A percentile compares a stretch with the other conserved stretches of the same genome.
phyloP scores from a whole-genome alignment of 2,329 filamentous ascomycete species.

The Xylaria digitata region DNA sequence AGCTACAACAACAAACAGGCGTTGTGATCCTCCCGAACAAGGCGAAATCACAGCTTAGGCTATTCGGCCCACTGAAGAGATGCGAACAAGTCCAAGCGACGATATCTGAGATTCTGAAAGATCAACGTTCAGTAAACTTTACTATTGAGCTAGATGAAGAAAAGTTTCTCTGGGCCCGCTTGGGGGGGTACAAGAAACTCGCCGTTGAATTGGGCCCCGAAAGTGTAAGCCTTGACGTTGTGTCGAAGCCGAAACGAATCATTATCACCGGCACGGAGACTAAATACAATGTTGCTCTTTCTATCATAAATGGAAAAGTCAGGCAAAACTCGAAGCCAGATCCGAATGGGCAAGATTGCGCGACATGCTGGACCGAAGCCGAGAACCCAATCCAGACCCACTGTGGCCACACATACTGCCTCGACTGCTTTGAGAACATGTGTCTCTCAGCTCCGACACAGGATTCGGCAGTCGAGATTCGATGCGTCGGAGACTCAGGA shows the following conservation, averaged over 20 bases:
- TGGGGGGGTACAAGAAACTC: slow-evolving; percentile 50
- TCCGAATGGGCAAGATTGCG: slow-evolving; percentile 41
- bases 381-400: slow-evolving; percentile 51
- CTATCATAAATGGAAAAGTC: slow-evolving; percentile 29
- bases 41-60: slow-evolving; percentile 46
- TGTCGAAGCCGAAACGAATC: slow-evolving; percentile 50
- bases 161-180: slow-evolving; percentile 48
- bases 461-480: slow-evolving; percentile 37
- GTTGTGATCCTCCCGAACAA: slow-evolving; percentile 49
- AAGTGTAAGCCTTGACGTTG: slow-evolving; percentile 50
- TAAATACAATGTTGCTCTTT: slow-evolving; percentile 39
- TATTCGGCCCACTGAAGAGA: slow-evolving; percentile 45
- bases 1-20: slow-evolving; percentile 39
- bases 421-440: slow-evolving; percentile 54
- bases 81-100: slow-evolving; percentile 34
- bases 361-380: slow-evolving; percentile 53
- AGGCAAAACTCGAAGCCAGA: neutral
- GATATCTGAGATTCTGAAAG: slow-evolving; percentile 36
- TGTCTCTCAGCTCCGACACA: slow-evolving; percentile 42
- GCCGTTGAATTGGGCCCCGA: slow-evolving; percentile 43
- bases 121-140: slow-evolving; percentile 20
- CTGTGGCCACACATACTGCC: slow-evolving; percentile 58
- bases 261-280: slow-evolving; percentile 46
- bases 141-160: slow-evolving; percentile 46
- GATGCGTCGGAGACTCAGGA: slow-evolving; percentile 45